These are phyloP conservation scores for Picea sitchensis DNA, from an alignment of 75 land plant genomes.

Conservation along the genomic window DNA sequence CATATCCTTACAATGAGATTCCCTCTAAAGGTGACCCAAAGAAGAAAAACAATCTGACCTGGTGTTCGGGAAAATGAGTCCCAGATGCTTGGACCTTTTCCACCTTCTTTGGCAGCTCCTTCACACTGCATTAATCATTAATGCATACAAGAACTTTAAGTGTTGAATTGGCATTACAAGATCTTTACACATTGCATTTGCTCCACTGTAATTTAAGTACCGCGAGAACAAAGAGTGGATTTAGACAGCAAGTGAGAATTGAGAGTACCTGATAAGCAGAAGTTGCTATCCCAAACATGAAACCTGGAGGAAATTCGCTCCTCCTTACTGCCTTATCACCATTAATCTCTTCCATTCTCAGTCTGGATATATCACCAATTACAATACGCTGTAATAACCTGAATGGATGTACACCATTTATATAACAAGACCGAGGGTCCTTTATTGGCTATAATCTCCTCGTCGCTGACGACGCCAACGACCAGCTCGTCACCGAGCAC, in stretches of 20 bases:
- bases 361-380: no score
- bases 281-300: not conserved
- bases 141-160: not conserved
- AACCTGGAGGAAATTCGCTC: not conserved
- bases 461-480: slow-evolving; percentile 60
- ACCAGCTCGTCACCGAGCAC: slow-evolving; percentile 91
- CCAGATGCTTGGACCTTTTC: slow-evolving; percentile 7
- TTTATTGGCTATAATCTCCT: no score
- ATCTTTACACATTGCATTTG: no score
- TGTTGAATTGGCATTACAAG: no score
- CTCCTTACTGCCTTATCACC: not conserved
- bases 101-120: slow-evolving; percentile 35
- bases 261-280: not conserved
- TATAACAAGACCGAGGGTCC: no score
- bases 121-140: slow-evolving; percentile 1
- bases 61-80: slow-evolving; percentile 20
- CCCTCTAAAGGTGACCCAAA: not conserved
- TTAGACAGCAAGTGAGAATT: not conserved
- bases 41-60: slow-evolving; percentile 13
- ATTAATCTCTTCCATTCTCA: no score
- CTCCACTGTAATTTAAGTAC: not conserved
- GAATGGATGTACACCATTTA: no score
- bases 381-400: no score
- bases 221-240: not conserved
- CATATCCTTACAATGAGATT: not conserved